Conservation (phyloP, 768 basidiomycete genomes). For the Pholiota microspora region DNA sequence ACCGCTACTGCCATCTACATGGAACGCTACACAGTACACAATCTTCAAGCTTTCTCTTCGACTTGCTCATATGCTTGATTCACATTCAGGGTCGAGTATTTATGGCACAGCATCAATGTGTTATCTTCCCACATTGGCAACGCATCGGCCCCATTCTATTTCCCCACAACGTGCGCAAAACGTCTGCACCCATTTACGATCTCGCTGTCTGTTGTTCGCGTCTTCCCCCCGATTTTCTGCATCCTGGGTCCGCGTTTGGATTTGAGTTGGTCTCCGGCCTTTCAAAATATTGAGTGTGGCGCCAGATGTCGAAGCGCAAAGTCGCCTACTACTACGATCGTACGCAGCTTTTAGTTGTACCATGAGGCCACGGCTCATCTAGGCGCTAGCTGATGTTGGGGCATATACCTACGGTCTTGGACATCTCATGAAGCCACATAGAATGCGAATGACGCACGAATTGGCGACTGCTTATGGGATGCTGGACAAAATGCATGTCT, state of each 20-base stretch:
- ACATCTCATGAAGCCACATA: slow-evolving; percentile 95
- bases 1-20: too few species aligned
- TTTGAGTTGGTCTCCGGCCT: neutral
- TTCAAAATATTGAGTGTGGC: too few species aligned
- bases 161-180: neutral
- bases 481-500: slow-evolving; percentile 88
- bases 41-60: neutral
- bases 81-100: neutral
- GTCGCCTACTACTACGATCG: slow-evolving; percentile 83
- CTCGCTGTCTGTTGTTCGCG: neutral
- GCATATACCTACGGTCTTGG: slow-evolving; percentile 80
- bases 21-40: too few species aligned
- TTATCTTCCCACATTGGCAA: neutral
- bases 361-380: slow-evolving; percentile 1
- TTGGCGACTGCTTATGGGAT: slow-evolving; percentile 91
- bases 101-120: neutral
- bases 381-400: slow-evolving; percentile 58
- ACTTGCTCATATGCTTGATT: neutral
- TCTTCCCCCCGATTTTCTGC: neutral
- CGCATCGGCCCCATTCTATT: neutral
- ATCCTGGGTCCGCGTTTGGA: neutral
- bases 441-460: slow-evolving; percentile 93
- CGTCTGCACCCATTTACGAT: too few species aligned
- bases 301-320: slow-evolving; percentile 63
- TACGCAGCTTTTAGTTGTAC: slow-evolving; percentile 28